Percentiles rank a stretch among this genome's conserved stretches.
Conservation (phyloP, 768 basidiomycete genomes). For the Russula earlei region DNA sequence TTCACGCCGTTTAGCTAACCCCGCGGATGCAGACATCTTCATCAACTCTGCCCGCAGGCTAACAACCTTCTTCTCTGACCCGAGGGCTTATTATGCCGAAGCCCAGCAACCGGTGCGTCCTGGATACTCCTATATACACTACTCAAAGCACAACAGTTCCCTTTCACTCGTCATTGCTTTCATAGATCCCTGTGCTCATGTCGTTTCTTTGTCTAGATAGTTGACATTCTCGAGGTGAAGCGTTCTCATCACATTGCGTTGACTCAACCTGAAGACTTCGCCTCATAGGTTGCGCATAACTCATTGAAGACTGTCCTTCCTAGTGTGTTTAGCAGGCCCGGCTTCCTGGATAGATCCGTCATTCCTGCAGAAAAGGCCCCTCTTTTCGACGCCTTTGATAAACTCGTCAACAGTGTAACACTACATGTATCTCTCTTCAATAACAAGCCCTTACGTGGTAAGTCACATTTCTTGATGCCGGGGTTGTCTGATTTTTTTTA, state of each 20-base stretch:
- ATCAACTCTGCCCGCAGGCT: conserved; percentile 1
- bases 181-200: neutral
- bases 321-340: conserved; percentile 3
- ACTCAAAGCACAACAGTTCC: too few species aligned
- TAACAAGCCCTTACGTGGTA: neutral
- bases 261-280: neutral
- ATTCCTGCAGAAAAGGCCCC: conserved; percentile 2
- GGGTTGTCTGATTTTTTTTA: neutral
- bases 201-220: neutral
- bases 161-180: neutral
- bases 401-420: conserved; percentile 2
- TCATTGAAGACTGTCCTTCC: conserved; percentile 7
- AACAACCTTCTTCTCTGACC: neutral
- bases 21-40: conserved; percentile 5
- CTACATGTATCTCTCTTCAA: neutral
- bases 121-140: too few species aligned
- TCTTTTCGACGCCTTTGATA: conserved; percentile 7
- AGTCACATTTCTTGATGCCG: neutral
- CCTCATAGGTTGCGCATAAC: neutral
- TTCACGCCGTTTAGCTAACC: conserved; percentile 1
- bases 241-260: neutral
- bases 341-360: neutral
- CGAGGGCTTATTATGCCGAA: conserved; percentile 5
- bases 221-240: conserved; percentile 12
- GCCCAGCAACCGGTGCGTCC: conserved; percentile 7